These are phyloP conservation scores for Tylopilus intermedius DNA, from an alignment of 768 basidiomycete species.

Conservation along the genomic window DNA sequence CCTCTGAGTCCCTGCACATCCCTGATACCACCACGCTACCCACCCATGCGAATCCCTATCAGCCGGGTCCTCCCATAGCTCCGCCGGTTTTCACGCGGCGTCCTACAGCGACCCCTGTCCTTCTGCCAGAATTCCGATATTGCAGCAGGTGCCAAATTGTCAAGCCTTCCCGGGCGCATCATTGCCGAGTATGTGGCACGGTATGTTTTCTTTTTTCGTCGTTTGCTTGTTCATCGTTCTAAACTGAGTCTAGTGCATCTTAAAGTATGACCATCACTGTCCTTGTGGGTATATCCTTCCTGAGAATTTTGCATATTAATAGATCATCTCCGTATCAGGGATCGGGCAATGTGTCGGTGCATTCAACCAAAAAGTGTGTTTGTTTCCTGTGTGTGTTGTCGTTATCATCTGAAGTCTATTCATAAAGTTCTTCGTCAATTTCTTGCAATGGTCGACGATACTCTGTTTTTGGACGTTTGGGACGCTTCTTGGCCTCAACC, in stretches of 20 bases:
- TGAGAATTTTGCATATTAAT: neutral
- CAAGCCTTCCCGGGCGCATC: slow-evolving; percentile 74
- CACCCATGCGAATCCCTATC: slow-evolving; percentile 10
- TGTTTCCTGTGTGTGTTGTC: neutral
- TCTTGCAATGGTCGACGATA: slow-evolving; percentile 57
- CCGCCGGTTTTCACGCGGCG: slow-evolving; percentile 23
- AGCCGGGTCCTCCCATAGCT: slow-evolving; percentile 5
- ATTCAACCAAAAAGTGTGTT: slow-evolving; percentile 75
- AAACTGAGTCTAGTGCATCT: slow-evolving; percentile 52
- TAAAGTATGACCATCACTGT: slow-evolving; percentile 87
- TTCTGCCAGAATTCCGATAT: slow-evolving; percentile 63
- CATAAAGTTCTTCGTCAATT: slow-evolving; percentile 76
- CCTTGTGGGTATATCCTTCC: slow-evolving; percentile 53
- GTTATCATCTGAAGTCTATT: neutral
- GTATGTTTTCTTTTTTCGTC: slow-evolving; percentile 38
- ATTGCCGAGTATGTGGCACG: slow-evolving; percentile 79
- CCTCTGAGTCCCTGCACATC: slow-evolving; percentile 9
- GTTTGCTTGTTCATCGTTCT: neutral
- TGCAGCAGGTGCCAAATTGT: slow-evolving; percentile 58
- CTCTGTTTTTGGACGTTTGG: slow-evolving; percentile 61
- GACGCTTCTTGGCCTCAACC: slow-evolving; percentile 53
- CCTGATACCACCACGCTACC: slow-evolving; percentile 3
- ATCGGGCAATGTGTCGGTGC: slow-evolving; percentile 94
- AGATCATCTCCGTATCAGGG: slow-evolving; percentile 42
- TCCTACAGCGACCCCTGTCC: slow-evolving; percentile 41